Conservation (phyloP, 495 filamentous ascomycete species). For the Podospora bellae-mahoneyi region DNA sequence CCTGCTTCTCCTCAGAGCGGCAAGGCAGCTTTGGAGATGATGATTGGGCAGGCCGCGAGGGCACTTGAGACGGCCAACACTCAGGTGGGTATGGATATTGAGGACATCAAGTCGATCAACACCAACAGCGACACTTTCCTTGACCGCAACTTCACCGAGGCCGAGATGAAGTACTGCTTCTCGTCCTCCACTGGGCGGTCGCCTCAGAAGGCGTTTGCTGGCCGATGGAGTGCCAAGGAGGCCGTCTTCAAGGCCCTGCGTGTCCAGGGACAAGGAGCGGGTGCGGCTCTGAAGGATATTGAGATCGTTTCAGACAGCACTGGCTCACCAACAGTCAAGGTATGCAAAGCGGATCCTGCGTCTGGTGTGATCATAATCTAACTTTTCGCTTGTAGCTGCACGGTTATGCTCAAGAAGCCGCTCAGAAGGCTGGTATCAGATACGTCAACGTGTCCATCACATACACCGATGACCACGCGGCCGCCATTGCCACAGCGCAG, state of each 20-base stretch:
- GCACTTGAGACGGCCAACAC: conserved; percentile 66
- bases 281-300: conserved; percentile 88
- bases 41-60: conserved; percentile 53
- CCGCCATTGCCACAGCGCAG: conserved; percentile 69
- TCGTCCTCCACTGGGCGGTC: conserved; percentile 56
- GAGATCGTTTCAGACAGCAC: conserved; percentile 79
- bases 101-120: conserved; percentile 78
- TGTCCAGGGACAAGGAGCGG: conserved; percentile 79
- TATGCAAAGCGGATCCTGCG: conserved; percentile 49
- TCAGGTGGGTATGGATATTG: conserved; percentile 89
- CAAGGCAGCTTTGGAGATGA: conserved; percentile 67
- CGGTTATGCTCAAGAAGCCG: conserved; percentile 75
- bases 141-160: conserved; percentile 85
- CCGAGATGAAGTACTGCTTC: conserved; percentile 80
- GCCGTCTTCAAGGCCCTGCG: conserved; percentile 97
- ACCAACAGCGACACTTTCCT: conserved; percentile 91
- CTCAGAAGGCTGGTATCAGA: conserved; percentile 80
- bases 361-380: conserved; percentile 33
- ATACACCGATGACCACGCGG: conserved; percentile 86
- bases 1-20: conserved; percentile 28
- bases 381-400: conserved; percentile 60
- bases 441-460: conserved; percentile 87
- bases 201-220: conserved; percentile 82
- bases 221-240: conserved; percentile 95
- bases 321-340: conserved; percentile 78